A percentile compares a stretch with the other conserved stretches of the same genome.
These are phyloP conservation scores for Dictyostelium purpureum DNA, from an alignment of 78 protist genomes.

Conservation along the genomic window DNA sequence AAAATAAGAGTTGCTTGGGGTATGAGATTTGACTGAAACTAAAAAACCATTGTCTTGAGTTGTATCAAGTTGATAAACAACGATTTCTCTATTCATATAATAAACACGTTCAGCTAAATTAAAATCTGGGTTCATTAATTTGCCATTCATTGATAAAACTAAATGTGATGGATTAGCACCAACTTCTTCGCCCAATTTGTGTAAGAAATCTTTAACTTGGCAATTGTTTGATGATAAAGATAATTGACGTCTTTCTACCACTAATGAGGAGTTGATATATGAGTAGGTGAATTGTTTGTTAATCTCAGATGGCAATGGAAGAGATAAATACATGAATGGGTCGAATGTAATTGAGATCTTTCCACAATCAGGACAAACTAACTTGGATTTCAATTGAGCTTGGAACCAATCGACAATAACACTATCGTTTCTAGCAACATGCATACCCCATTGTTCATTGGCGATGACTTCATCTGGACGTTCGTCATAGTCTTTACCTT, in stretches of 20 bases:
- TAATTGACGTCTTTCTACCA: not conserved
- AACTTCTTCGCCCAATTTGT: not conserved
- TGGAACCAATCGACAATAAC: constrained; percentile 87
- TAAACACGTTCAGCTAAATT: too few species aligned
- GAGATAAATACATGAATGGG: constrained; percentile 91
- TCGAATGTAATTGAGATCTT: constrained; percentile 86
- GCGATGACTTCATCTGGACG: constrained; percentile 73
- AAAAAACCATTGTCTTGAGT: not conserved
- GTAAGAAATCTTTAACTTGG: not conserved
- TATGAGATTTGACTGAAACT: not conserved
- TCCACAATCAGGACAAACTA: constrained; percentile 78
- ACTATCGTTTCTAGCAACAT: constrained; percentile 78
- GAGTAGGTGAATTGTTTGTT: not conserved
- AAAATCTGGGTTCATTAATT: too few species aligned
- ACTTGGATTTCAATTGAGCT: constrained; percentile 63
- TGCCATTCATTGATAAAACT: too few species aligned
- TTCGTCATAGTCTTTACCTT: constrained; percentile 58
- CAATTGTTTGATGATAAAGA: not conserved
- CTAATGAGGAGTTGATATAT: not conserved
- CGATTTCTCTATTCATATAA: not conserved
- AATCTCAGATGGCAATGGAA: constrained; percentile 86
- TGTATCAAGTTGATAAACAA: constrained; percentile 1
- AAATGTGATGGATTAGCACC: too few species aligned
- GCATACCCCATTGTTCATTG: constrained; percentile 83
- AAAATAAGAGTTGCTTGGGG: not conserved